phyloP scores from a whole-genome alignment of 805 yeast genomes.

The Nakazawaea molendinolei region DNA sequence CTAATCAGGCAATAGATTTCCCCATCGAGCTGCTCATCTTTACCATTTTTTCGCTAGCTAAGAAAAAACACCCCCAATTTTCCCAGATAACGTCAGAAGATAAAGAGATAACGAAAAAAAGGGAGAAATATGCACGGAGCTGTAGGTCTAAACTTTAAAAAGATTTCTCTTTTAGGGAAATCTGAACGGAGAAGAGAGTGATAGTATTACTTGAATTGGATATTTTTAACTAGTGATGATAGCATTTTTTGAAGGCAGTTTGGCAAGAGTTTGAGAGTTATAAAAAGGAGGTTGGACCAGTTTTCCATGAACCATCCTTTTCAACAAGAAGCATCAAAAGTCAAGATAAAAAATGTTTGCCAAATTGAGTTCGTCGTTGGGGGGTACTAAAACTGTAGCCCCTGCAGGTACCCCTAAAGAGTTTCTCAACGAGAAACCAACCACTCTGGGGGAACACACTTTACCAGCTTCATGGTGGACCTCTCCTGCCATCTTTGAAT shows the following conservation, averaged over 20 bases:
- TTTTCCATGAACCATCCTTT: neutral
- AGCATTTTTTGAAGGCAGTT: neutral
- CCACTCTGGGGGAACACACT: conserved; percentile 38
- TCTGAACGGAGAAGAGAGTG: conserved; percentile 2
- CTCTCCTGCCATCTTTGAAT: conserved; percentile 48
- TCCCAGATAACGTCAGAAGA: conserved; percentile 8
- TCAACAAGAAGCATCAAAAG: neutral
- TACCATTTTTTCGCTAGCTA: no score
- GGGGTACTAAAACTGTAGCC: neutral
- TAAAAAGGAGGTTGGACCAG: no score
- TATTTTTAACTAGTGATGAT: neutral
- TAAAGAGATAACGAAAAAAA: conserved; percentile 1
- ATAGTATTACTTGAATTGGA: neutral
- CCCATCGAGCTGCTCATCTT: no score
- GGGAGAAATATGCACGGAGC: neutral
- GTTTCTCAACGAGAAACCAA: conserved; percentile 6
- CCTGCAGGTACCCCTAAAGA: conserved; percentile 11
- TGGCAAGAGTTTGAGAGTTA: no score
- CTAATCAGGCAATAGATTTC: conserved; percentile 2
- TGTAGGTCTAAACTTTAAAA: neutral
- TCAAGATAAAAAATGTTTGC: conserved; percentile 9
- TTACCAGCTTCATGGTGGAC: conserved; percentile 66
- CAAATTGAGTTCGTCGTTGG: conserved; percentile 4
- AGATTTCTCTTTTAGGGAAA: conserved; percentile 1
- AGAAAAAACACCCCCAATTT: no score